Conservation (phyloP, 306 rosid species). For the Acmispon strigosus region DNA sequence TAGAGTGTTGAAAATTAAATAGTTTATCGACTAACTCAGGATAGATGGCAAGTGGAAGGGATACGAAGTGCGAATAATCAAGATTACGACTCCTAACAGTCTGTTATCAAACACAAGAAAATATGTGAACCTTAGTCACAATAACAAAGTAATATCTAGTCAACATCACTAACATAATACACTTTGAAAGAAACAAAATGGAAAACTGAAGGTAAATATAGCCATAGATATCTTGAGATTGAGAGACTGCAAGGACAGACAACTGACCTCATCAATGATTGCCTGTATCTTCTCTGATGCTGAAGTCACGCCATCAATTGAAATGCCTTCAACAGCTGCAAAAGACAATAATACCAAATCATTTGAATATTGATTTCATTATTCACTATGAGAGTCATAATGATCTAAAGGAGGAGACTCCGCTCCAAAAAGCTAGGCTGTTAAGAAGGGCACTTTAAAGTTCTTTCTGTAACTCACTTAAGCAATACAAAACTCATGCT, state of each 20-base stretch:
- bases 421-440: neutral
- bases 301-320: conserved; percentile 53
- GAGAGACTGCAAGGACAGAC: conserved; percentile 20
- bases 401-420: conserved; percentile 14
- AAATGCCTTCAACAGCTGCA: conserved; percentile 75
- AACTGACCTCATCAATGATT: conserved; percentile 68
- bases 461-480: neutral
- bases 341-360: conserved; percentile 19
- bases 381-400: conserved; percentile 13
- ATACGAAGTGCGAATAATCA: conserved; percentile 87
- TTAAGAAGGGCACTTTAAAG: conserved; percentile 10
- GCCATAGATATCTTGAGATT: conserved; percentile 8
- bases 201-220: neutral
- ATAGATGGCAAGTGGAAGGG: conserved; percentile 91
- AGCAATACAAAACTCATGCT: conserved; percentile 3
- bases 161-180: neutral
- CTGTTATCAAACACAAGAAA: conserved; percentile 41
- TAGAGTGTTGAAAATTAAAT: conserved; percentile 55
- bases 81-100: conserved; percentile 63
- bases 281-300: conserved; percentile 68
- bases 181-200: conserved; percentile 2
- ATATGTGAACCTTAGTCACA: conserved; percentile 6
- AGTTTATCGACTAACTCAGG: conserved; percentile 84
- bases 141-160: neutral
- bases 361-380: neutral